These are phyloP conservation scores for Cinchona pubescens DNA, from an alignment of 257 asterid species.

Conservation along the genomic window DNA sequence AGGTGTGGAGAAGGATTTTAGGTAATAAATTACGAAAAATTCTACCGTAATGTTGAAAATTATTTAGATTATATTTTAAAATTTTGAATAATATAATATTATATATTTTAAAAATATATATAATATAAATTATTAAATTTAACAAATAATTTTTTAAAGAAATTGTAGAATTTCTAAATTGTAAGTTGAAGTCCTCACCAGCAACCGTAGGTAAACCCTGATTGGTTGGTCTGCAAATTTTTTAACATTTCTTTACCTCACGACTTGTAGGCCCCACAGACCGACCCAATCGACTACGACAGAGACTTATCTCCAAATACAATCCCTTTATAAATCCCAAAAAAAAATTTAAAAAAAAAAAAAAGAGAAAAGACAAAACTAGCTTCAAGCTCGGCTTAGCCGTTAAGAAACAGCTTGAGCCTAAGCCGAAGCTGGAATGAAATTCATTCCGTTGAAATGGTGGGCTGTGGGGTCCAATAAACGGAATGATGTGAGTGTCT, in stretches of 20 bases:
- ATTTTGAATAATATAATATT: too few species aligned
- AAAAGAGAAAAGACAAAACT: background rate
- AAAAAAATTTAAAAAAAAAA: background rate
- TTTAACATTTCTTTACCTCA: conserved; percentile 16
- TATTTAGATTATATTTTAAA: too few species aligned
- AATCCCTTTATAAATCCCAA: background rate
- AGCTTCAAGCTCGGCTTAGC: conserved; percentile 13
- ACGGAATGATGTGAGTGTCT: conserved; percentile 29
- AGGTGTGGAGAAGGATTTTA: conserved; percentile 12
- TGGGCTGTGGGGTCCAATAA: conserved; percentile 36
- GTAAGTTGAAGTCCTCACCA: conserved; percentile 21
- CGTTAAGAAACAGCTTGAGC: background rate
- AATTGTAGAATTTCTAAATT: too few species aligned
- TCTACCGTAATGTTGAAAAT: too few species aligned
- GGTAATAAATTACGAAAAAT: conserved; percentile 13
- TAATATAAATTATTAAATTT: too few species aligned
- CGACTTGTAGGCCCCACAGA: conserved; percentile 22
- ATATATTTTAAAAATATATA: too few species aligned
- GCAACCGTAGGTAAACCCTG: conserved; percentile 19
- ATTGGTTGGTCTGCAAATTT: conserved; percentile 34
- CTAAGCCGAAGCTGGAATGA: conserved; percentile 6
- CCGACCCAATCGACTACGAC: conserved; percentile 43
- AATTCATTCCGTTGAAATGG: conserved; percentile 21
- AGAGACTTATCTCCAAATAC: conserved; percentile 40
- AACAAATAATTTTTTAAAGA: too few species aligned